These are phyloP conservation scores for Fusarium falciforme DNA, from an alignment of 2,329 filamentous ascomycete species.

Conservation along the genomic window DNA sequence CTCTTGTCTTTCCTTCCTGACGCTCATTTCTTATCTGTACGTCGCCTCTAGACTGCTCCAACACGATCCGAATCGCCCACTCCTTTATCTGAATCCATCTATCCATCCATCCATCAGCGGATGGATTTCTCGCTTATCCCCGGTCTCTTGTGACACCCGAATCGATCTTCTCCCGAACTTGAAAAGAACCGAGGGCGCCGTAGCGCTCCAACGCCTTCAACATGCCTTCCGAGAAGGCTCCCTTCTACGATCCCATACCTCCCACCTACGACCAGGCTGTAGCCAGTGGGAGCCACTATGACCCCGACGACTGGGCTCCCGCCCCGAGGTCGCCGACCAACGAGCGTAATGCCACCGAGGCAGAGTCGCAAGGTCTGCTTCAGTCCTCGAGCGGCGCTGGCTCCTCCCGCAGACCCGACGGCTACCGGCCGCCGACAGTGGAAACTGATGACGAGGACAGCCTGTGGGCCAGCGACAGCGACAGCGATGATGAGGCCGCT, in stretches of 20 bases:
- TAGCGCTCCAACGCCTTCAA: slow-evolving; percentile 30
- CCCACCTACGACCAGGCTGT: slow-evolving; percentile 58
- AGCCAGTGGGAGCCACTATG: slow-evolving; percentile 50
- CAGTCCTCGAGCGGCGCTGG: slow-evolving; percentile 59
- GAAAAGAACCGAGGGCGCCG: slow-evolving; percentile 30
- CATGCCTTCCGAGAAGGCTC: slow-evolving; percentile 55
- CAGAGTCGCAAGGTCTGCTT: slow-evolving; percentile 82
- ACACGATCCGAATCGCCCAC: slow-evolving; percentile 26
- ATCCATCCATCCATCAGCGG: slow-evolving; percentile 15
- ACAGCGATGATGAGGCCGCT: slow-evolving; percentile 66
- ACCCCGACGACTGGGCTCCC: slow-evolving; percentile 46
- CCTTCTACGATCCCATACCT: slow-evolving; percentile 57
- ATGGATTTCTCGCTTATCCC: slow-evolving; percentile 22
- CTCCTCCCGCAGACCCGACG: slow-evolving; percentile 58
- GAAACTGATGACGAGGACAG: slow-evolving; percentile 78
- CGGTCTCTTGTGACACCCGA: slow-evolving; percentile 15
- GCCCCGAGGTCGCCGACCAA: slow-evolving; percentile 52
- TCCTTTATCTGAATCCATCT: slow-evolving; percentile 24
- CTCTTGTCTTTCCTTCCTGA: slow-evolving; percentile 42
- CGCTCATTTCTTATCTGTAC: slow-evolving; percentile 37
- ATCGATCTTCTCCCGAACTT: slow-evolving; percentile 13
- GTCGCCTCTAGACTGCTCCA: slow-evolving; percentile 18
- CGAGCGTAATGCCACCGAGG: slow-evolving; percentile 74
- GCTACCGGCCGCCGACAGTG: slow-evolving; percentile 85
- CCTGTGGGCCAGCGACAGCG: slow-evolving; percentile 62